Evolutionary conservation across 2,329 filamentous ascomycete genomes (phyloP).

Genomic region (Zasmidium cellare): DNA sequence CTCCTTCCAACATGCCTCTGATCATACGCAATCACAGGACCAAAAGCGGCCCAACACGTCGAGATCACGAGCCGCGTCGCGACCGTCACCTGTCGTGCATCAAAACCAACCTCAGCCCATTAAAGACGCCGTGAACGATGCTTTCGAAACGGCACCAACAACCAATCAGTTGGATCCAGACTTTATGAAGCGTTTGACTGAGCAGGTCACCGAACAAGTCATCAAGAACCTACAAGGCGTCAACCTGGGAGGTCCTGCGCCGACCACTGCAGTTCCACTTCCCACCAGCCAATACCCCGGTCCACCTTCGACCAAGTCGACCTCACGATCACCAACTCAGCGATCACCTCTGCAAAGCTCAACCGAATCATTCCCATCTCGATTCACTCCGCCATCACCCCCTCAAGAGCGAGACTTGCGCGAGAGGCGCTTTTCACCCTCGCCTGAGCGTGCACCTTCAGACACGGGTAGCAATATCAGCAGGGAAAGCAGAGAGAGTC

Average conservation of each 20-base stretch:
- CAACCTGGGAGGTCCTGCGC: constrained; percentile 16
- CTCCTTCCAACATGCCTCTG: neutral
- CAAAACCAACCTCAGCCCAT: constrained; percentile 44
- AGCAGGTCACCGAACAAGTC: constrained; percentile 58
- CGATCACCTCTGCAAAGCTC: constrained; percentile 19
- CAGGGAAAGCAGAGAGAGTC: constrained; percentile 21
- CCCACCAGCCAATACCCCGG: constrained; percentile 20
- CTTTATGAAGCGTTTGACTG: constrained; percentile 61
- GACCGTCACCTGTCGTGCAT: constrained; percentile 20
- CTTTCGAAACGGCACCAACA: constrained; percentile 53
- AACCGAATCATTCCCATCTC: constrained; percentile 49
- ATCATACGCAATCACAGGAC: constrained; percentile 6
- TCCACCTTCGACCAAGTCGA: constrained; percentile 29
- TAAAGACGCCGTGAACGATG: constrained; percentile 58
- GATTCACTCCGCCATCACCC: constrained; percentile 59
- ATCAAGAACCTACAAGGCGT: constrained; percentile 37
- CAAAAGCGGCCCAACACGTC: constrained; percentile 9
- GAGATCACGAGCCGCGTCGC: constrained; percentile 16
- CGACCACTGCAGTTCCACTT: constrained; percentile 31
- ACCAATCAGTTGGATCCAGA: constrained; percentile 58
- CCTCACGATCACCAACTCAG: constrained; percentile 39
- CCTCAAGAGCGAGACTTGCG: constrained; percentile 15
- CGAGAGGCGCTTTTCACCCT: constrained; percentile 30
- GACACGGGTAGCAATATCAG: constrained; percentile 22
- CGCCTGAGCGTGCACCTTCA: constrained; percentile 36